Base-by-base conservation (phyloP, 805 yeast species). In the Schwanniomyces occidentalis region DNA sequence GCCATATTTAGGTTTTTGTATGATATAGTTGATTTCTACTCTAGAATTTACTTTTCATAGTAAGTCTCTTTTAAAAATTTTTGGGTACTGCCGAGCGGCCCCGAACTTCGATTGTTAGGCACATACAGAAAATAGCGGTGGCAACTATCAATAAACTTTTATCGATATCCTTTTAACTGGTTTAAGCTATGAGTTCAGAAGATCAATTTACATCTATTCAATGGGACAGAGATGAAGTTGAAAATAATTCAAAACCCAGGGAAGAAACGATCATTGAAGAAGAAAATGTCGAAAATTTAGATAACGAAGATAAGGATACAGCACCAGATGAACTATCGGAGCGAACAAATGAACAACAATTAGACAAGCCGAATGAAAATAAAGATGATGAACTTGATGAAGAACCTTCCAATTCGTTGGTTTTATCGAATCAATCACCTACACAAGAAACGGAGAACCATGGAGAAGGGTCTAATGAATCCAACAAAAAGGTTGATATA, bases 161-260 rank as follows among this genome's bases (percentile, higher is more conserved):
- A 16, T 14, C 24, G 12, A n/a, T 24, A 24, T 17, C 16, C 12
- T 24, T n/a, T 9, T 13, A n/a, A 9, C 28, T 8, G 7, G 8
- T 13, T 27, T 27, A 7, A 14, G 18, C 14, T 27, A 58, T 56
- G 61, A 47, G 48, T 28, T 45, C 55, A 18, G 73, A 69, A 32
- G 80, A 75, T 44, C 75, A 75, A 44, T 76, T 76, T 49, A 73
- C 79, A 1, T 76, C 81, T 18, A 73, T 76, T 31, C 77, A 71
- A 46, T 76, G 78, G 79, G 80, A 76, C 46, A 61, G 76, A 40
- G 76, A 63, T 18, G 76, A 68, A 13, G 38, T 39, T 16, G 16
- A 12, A 12, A 20, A 22, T 12, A 30, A 29, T 10, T 7, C 24
- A 5, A 27, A 14, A 5, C 33, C 27, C 14, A 24, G 36, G 15